phyloP scores from a whole-genome alignment of 176 grass and related monocot species.

The Oryza longistaminata region DNA sequence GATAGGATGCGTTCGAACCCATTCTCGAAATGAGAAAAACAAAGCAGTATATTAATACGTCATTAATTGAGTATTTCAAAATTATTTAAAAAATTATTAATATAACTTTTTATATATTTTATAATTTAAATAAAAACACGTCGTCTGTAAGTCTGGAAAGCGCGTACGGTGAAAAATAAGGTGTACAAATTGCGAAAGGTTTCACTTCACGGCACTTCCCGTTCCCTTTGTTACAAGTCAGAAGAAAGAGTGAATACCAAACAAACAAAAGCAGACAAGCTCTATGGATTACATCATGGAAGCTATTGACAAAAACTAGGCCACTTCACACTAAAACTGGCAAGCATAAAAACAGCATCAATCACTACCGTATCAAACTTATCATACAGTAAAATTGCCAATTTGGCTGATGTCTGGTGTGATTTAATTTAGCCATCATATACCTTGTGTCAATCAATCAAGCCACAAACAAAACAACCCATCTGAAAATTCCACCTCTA shows the following conservation, averaged over 20 bases:
- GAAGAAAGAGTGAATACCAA: neutral
- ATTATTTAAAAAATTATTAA: too few relatives aligned
- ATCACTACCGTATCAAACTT: neutral
- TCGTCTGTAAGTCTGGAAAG: too few relatives aligned
- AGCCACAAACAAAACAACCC: conserved; percentile 29
- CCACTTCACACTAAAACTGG: neutral
- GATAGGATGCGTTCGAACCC: too few relatives aligned
- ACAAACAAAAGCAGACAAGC: neutral
- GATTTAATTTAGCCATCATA: conserved; percentile 19
- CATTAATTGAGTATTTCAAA: too few relatives aligned
- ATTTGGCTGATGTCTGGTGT: neutral
- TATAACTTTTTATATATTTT: too few relatives aligned
- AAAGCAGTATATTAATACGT: too few relatives aligned
- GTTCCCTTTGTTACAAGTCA: neutral
- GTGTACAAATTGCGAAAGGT: too few relatives aligned
- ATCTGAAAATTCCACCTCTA: conserved; percentile 22
- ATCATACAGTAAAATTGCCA: neutral
- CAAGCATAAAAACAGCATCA: neutral
- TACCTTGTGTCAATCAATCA: conserved; percentile 24
- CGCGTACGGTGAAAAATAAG: too few relatives aligned
- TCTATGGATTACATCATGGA: neutral
- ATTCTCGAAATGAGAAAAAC: too few relatives aligned
- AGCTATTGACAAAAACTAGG: neutral
- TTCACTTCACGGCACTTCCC: neutral
- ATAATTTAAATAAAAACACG: too few relatives aligned